Percentiles rank a stretch among this genome's conserved stretches.
Conservation (phyloP, 2,329 filamentous ascomycete genomes). For the Eurotiales sp. region DNA sequence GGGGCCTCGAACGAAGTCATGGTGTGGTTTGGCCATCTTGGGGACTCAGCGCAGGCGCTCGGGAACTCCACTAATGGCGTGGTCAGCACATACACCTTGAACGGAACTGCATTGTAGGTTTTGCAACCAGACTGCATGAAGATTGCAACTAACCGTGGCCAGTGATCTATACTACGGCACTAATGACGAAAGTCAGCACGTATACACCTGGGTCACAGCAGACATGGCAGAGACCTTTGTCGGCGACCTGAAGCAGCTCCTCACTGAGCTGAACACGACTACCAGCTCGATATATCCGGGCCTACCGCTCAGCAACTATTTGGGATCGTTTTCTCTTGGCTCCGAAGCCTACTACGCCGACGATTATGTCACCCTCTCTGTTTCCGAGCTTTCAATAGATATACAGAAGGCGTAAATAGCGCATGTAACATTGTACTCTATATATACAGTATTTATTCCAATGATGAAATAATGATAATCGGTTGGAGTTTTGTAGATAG, state of each 20-base stretch:
- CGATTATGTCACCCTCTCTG: slow-evolving; percentile 49
- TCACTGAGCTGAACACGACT: slow-evolving; percentile 26
- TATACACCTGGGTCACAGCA: slow-evolving; percentile 50
- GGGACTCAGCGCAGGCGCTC: slow-evolving; percentile 47
- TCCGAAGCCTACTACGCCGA: slow-evolving; percentile 47
- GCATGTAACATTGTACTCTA: background rate
- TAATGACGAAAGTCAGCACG: slow-evolving; percentile 18
- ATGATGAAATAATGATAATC: background rate
- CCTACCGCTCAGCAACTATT: slow-evolving; percentile 37
- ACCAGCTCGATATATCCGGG: slow-evolving; percentile 36
- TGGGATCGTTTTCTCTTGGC: slow-evolving; percentile 53
- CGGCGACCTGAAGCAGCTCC: slow-evolving; percentile 47
- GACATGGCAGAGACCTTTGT: slow-evolving; percentile 39
- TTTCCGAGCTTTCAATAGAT: slow-evolving; percentile 31
- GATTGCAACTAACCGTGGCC: background rate
- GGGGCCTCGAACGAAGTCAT: slow-evolving; percentile 51
- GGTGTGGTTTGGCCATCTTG: slow-evolving; percentile 54
- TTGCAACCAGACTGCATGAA: background rate
- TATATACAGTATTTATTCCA: background rate
- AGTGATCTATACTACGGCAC: slow-evolving; percentile 10
- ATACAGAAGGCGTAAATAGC: slow-evolving; percentile 18
- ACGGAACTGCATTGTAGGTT: slow-evolving; percentile 27
- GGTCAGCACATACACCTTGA: slow-evolving; percentile 34
- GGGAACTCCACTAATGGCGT: slow-evolving; percentile 34
- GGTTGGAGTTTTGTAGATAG: background rate